Base-by-base conservation (phyloP, 2,329 filamentous ascomycete species). In the Fusarium gaditjirri region DNA sequence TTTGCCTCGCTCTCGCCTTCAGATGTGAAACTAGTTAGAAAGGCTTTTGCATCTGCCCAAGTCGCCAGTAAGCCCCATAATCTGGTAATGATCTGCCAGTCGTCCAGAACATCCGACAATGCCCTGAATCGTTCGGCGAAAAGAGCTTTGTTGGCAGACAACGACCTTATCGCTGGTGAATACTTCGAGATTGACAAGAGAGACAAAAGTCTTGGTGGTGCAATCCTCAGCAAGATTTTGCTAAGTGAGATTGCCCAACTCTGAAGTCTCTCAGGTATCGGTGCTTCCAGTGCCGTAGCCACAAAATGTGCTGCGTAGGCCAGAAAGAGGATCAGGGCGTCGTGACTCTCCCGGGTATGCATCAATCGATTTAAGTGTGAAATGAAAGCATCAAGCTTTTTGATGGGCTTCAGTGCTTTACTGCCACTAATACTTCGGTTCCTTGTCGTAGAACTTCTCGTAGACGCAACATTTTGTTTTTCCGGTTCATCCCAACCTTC, bases 1-100 rank as follows among this genome's bases (percentile, higher is more conserved):
- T 27, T 29, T 3, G n/a, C 11, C 8, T 59, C 10, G 3, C 11
- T 42, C 5, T 14, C 47, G 8, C 36, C 21, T 8, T 19, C n/a
- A 0, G 31, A 6, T 5, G 13, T 8, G 1, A 67, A 21, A 11
- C 25, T 13, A 2, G 8, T 5, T 8, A 74, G 25, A 4, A 71
- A 50, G 13, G 68, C 71, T 14, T 71, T 74, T 14, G 58, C 53
- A 2, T 65, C 55, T 5, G 47, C 27, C 71, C 71, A 73, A 12
- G 58, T 50, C 1, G 46, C 49, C 7, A 73, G 4, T 4, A 71
- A 12, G 1, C 71, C 71, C 71, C 71, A 73, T 17, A 73, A 16
- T 9, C 71, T 46, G 14, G 63, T 74, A 4, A 73, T 61, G 3
- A 67, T 68, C 6, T 73, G 71, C 71, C 71, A 73, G 10, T 74